Evolutionary conservation across 1,284 basidiomycete species (phyloP).

Genomic region (Laetiporus sulphureus): DNA sequence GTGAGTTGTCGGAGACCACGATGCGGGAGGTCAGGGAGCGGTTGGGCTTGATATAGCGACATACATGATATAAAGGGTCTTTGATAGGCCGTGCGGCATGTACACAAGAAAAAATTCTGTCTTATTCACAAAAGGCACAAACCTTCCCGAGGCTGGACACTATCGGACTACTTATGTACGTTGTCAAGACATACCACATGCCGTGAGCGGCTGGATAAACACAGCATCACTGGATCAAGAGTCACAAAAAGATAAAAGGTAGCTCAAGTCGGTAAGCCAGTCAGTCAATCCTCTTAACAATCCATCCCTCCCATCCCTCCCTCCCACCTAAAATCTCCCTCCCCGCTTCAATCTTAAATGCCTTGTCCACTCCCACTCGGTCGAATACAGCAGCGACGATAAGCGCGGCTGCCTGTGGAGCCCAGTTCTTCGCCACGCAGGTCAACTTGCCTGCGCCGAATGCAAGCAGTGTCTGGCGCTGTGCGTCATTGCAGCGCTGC

Average conservation of each 20-base stretch:
- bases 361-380: slow-evolving; percentile 21
- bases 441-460: slow-evolving; percentile 38
- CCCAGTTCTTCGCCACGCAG: slow-evolving; percentile 42
- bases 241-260: too few species aligned
- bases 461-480: slow-evolving; percentile 25
- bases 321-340: slow-evolving; percentile 31
- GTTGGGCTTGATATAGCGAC: slow-evolving; percentile 71
- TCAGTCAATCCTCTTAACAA: slow-evolving; percentile 25
- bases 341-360: slow-evolving; percentile 20
- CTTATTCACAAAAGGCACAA: too few species aligned
- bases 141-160: too few species aligned
- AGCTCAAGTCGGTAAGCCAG: too few species aligned
- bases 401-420: slow-evolving; percentile 39
- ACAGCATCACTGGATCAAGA: too few species aligned
- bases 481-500: slow-evolving; percentile 15
- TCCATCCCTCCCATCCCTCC: slow-evolving; percentile 37
- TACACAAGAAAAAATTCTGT: too few species aligned
- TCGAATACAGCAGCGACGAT: slow-evolving; percentile 36
- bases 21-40: slow-evolving; percentile 62
- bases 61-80: too few species aligned
- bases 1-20: slow-evolving; percentile 51
- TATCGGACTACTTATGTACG: too few species aligned
- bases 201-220: too few species aligned
- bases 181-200: too few species aligned
- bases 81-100: too few species aligned